Conservation (phyloP, 2,329 filamentous ascomycete species). For the Passalora sequoiae region DNA sequence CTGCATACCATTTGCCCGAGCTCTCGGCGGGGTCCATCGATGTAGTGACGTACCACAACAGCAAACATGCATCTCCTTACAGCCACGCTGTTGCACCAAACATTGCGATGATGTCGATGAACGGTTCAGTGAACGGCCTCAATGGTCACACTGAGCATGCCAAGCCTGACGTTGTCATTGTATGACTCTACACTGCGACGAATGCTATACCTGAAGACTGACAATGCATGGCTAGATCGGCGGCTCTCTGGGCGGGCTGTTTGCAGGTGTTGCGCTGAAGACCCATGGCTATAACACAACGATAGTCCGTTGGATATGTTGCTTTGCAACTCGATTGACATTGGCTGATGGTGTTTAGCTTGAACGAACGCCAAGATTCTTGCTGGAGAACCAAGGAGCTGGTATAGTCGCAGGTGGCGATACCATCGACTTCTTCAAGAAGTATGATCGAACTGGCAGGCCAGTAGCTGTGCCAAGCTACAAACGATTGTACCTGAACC, state of each 20-base stretch:
- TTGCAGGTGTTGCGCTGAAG: constrained; percentile 27
- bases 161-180: constrained; percentile 26
- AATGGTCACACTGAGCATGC: neutral
- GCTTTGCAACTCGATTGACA: neutral
- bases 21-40: neutral
- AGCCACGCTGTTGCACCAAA: neutral
- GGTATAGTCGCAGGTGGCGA: constrained; percentile 46
- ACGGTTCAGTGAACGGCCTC: neutral
- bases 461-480: constrained; percentile 26
- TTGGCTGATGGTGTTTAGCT: constrained; percentile 22
- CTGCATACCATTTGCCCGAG: neutral
- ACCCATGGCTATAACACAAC: constrained; percentile 28
- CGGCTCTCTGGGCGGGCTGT: constrained; percentile 28
- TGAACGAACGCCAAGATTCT: constrained; percentile 38
- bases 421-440: constrained; percentile 39
- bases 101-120: neutral
- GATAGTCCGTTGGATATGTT: constrained; percentile 4
- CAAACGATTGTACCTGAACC: constrained; percentile 26
- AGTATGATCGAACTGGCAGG: constrained; percentile 40
- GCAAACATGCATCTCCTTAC: too few relatives aligned
- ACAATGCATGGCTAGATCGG: too few relatives aligned
- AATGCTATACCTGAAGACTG: too few relatives aligned
- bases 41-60: neutral
- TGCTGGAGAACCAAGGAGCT: constrained; percentile 46
- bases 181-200: too few relatives aligned